Evolutionary conservation across 208 protist species (phyloP).

Genomic region (Acanthamoeba polyphaga): DNA sequence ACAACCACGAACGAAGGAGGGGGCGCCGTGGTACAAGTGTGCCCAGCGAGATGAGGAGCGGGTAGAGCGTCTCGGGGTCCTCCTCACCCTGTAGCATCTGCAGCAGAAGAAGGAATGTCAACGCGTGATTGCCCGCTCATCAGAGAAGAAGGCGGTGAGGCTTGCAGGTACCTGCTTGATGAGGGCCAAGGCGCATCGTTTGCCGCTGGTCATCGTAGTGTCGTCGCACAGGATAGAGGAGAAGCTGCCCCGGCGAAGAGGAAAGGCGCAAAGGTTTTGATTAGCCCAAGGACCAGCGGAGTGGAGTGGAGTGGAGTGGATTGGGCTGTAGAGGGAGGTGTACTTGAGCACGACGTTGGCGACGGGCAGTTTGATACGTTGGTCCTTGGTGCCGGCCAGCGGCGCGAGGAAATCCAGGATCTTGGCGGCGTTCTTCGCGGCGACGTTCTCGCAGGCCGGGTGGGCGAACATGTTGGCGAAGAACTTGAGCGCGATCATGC

Average conservation of each 20-base stretch:
- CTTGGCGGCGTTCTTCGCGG: not conserved
- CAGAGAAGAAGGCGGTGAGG: not conserved
- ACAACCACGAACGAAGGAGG: not conserved
- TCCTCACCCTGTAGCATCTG: slow-evolving; percentile 30
- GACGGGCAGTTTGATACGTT: not conserved
- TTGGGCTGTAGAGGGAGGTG: not conserved
- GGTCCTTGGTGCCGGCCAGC: not conserved
- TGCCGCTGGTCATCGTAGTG: not conserved
- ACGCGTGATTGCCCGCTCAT: not conserved
- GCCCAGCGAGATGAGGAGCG: slow-evolving; percentile 39
- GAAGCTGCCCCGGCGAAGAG: not conserved
- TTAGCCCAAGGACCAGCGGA: not conserved
- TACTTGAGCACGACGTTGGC: slow-evolving; percentile 74
- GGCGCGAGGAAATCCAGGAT: slow-evolving; percentile 2
- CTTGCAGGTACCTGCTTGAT: not conserved
- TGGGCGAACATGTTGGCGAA: slow-evolving; percentile 70
- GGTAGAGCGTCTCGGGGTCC: slow-evolving; percentile 43
- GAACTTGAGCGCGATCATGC: slow-evolving; percentile 71
- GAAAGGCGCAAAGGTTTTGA: not conserved
- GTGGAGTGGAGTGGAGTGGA: not conserved
- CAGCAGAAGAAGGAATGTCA: not conserved
- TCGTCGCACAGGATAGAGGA: not conserved
- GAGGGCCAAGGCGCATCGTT: not conserved
- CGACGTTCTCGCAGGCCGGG: not conserved
- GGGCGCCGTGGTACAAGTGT: slow-evolving; percentile 13